These are phyloP conservation scores for Plasmodium relictum DNA, from an alignment of 169 alveolate species.

Conservation along the genomic window DNA sequence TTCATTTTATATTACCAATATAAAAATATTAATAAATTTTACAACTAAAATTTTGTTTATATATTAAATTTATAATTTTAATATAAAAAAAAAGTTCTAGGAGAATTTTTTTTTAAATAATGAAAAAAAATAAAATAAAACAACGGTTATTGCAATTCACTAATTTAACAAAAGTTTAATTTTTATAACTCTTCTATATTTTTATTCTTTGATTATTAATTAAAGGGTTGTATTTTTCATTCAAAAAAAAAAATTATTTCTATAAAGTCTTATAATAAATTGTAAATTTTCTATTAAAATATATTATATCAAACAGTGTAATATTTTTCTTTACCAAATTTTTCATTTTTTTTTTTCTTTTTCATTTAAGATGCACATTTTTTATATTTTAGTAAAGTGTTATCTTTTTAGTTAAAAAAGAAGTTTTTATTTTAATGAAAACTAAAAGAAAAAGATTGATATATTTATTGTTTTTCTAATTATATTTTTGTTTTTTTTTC, in stretches of 20 bases:
- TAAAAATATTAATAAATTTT: neutral
- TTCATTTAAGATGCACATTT: no score
- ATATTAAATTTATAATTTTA: neutral
- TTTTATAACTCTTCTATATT: slow-evolving; percentile 12
- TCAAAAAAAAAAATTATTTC: no score
- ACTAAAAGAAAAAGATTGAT: slow-evolving; percentile 6
- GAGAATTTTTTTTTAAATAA: neutral
- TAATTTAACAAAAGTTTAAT: slow-evolving; percentile 6
- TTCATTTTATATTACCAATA: no score
- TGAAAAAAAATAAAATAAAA: slow-evolving; percentile 1
- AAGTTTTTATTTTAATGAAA: neutral
- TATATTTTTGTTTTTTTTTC: neutral
- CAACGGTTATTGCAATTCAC: neutral
- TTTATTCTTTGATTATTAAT: neutral
- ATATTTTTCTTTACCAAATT: neutral
- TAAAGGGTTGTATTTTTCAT: no score
- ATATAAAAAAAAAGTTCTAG: neutral
- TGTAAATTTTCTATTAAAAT: neutral
- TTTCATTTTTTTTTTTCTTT: no score
- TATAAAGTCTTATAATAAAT: neutral
- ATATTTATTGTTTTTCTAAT: neutral
- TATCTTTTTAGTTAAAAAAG: slow-evolving; percentile 3
- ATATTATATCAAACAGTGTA: neutral
- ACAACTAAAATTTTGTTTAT: slow-evolving; percentile 13
- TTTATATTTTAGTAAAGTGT: neutral